phyloP scores from a whole-genome alignment of 805 yeast genomes.

The Ogataea sp. region DNA sequence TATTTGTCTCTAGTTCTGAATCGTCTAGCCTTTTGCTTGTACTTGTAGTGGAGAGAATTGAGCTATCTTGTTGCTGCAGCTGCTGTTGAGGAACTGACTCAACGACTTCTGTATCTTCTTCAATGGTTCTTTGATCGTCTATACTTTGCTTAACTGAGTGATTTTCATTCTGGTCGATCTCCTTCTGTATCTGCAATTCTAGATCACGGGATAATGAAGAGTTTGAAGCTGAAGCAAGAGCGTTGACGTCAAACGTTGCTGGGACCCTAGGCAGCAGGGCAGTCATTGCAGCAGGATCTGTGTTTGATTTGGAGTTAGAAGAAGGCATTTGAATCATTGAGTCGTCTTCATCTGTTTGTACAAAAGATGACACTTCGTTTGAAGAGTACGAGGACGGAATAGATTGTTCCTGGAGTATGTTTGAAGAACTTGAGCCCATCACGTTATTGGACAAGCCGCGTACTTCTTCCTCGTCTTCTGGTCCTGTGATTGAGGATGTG shows the following conservation, averaged over 20 bases:
- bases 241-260: slow-evolving; percentile 26
- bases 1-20: too few species aligned
- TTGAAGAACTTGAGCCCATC: background rate
- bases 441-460: background rate
- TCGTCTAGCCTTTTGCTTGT: background rate
- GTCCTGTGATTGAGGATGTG: too few species aligned
- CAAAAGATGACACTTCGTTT: background rate
- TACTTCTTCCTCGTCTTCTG: too few species aligned
- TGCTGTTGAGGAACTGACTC: too few species aligned
- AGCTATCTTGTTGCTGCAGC: too few species aligned
- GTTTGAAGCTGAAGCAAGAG: slow-evolving; percentile 4
- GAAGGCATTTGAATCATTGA: too few species aligned
- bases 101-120: too few species aligned
- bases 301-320: too few species aligned
- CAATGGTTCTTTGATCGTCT: background rate
- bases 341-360: background rate
- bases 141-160: too few species aligned
- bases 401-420: background rate
- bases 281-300: background rate
- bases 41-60: too few species aligned
- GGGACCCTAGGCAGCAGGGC: slow-evolving; percentile 35
- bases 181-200: background rate
- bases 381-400: background rate
- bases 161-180: too few species aligned
- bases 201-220: too few species aligned